These are phyloP conservation scores for Agarophyton chilense DNA, from an alignment of 23 red algal species.

Conservation along the genomic window DNA sequence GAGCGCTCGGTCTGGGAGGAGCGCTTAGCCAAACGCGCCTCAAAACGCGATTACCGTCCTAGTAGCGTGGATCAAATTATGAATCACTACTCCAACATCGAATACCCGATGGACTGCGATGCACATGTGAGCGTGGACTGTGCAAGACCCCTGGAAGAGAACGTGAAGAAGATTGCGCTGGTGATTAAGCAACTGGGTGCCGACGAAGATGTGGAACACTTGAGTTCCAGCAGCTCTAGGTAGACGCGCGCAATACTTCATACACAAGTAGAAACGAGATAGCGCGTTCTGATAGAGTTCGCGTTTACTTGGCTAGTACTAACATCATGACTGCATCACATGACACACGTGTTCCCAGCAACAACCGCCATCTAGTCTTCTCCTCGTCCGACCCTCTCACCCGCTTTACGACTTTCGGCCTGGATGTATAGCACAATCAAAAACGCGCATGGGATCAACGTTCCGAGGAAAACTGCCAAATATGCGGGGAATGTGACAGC, in stretches of 20 bases:
- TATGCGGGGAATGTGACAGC: slow-evolving; percentile 94
- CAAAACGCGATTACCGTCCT: slow-evolving; percentile 30
- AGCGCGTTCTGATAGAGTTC: slow-evolving; percentile 1
- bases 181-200: slow-evolving; percentile 56
- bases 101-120: slow-evolving; percentile 63
- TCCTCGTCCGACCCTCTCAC: slow-evolving; percentile 62
- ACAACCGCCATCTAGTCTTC: slow-evolving; percentile 22
- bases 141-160: slow-evolving; percentile 41
- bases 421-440: slow-evolving; percentile 99
- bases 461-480: slow-evolving; percentile 95
- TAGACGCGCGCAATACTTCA: not conserved
- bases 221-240: slow-evolving; percentile 21
- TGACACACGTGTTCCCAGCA: slow-evolving; percentile 15
- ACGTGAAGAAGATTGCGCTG: slow-evolving; percentile 48
- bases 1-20: slow-evolving; percentile 67
- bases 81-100: slow-evolving; percentile 53
- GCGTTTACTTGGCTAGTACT: slow-evolving; percentile 35
- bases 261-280: not conserved
- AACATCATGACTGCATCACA: slow-evolving; percentile 30
- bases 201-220: slow-evolving; percentile 48
- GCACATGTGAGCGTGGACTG: slow-evolving; percentile 59
- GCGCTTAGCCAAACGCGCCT: slow-evolving; percentile 25
- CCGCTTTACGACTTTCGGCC: slow-evolving; percentile 91
- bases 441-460: slow-evolving; percentile 96
- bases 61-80: slow-evolving; percentile 61